phyloP scores from a whole-genome alignment of 768 basidiomycete genomes.

The Termitomyces heimii region DNA sequence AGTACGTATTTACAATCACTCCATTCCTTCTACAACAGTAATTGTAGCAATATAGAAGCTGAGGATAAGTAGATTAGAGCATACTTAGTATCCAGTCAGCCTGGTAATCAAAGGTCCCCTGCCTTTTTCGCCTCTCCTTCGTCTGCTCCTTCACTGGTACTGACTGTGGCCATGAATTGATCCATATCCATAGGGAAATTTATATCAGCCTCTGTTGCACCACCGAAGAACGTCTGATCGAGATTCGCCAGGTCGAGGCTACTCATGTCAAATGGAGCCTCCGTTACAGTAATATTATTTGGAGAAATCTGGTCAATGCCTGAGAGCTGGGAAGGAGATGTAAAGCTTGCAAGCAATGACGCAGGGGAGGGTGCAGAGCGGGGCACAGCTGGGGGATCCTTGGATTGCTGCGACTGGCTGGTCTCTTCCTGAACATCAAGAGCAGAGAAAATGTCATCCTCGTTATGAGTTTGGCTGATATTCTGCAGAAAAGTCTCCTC shows the following conservation, averaged over 20 bases:
- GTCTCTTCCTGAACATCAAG: constrained; percentile 17
- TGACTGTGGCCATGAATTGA: constrained; percentile 39
- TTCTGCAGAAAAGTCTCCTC: constrained; percentile 32
- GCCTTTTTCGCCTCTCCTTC: constrained; percentile 6
- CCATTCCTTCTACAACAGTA: neutral
- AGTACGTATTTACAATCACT: neutral
- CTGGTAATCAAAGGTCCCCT: neutral
- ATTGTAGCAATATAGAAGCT: neutral
- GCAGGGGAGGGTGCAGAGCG: constrained; percentile 32
- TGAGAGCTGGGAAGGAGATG: constrained; percentile 22
- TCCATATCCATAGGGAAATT: constrained; percentile 49
- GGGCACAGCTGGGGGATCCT: constrained; percentile 8
- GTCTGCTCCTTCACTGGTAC: constrained; percentile 12
- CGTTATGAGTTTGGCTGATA: constrained; percentile 15
- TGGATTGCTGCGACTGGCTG: constrained; percentile 9
- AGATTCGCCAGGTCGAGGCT: constrained; percentile 41
- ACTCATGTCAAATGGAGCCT: constrained; percentile 41
- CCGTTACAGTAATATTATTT: constrained; percentile 13
- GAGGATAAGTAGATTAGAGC: neutral
- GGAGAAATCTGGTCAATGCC: constrained; percentile 17
- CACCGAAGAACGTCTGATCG: constrained; percentile 35
- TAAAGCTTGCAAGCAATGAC: constrained; percentile 40
- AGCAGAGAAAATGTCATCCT: constrained; percentile 29
- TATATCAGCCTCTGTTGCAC: constrained; percentile 32
- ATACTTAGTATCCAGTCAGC: neutral